Evolutionary conservation across 495 filamentous ascomycete genomes (phyloP).

Genomic region (Eremomyces bilateralis): DNA sequence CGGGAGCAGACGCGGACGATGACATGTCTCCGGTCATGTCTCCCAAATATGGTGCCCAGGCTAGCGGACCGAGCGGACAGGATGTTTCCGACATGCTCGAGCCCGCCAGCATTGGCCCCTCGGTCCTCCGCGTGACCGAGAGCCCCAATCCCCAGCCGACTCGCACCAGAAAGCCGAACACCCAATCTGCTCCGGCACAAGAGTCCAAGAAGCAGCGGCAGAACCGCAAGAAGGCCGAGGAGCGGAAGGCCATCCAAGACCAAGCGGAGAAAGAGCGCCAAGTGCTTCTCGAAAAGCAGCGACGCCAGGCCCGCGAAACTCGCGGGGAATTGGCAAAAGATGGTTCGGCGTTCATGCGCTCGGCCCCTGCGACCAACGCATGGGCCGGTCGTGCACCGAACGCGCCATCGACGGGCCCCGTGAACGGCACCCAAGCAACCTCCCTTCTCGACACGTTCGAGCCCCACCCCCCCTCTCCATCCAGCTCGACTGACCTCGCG

Average conservation of each 20-base stretch:
- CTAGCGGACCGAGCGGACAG: conserved; percentile 21
- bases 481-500: conserved; percentile 13
- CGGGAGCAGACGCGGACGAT: conserved; percentile 58
- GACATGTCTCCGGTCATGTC: conserved; percentile 15
- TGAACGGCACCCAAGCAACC: conserved; percentile 15
- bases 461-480: conserved; percentile 19
- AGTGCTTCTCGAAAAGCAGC: conserved; percentile 52
- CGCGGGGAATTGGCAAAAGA: conserved; percentile 58
- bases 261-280: conserved; percentile 53
- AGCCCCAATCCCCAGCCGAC: conserved; percentile 34
- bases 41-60: conserved; percentile 21
- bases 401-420: conserved; percentile 4
- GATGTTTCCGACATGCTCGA: conserved; percentile 82
- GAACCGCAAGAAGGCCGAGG: conserved; percentile 62
- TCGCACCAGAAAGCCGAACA: conserved; percentile 33
- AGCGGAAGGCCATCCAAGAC: conserved; percentile 44
- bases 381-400: conserved; percentile 31
- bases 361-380: conserved; percentile 32
- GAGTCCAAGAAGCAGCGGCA: conserved; percentile 87
- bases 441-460: conserved; percentile 64
- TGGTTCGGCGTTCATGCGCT: conserved; percentile 39
- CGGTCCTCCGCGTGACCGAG: conserved; percentile 53
- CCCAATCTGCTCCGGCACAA: conserved; percentile 28
- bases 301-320: conserved; percentile 53
- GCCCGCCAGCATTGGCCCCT: conserved; percentile 40